Evolutionary conservation across 2,329 filamentous ascomycete species (phyloP).

Genomic region (Apiospora arundinis): DNA sequence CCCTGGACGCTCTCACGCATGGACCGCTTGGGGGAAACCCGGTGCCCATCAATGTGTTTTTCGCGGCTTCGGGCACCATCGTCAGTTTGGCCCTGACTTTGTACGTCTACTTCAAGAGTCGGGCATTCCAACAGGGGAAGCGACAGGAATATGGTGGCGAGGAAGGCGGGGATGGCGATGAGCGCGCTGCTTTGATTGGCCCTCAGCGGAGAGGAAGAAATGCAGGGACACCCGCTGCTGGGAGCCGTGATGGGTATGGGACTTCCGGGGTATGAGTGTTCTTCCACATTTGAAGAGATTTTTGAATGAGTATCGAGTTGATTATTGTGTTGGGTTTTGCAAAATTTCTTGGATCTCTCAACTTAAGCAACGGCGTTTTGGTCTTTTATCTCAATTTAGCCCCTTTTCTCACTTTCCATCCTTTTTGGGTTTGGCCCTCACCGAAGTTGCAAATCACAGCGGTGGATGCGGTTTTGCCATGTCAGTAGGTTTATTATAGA

Average conservation of each 20-base stretch:
- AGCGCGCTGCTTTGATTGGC: background rate
- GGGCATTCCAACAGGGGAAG: slow-evolving; percentile 24
- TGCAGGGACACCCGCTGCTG: background rate
- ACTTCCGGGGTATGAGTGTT: background rate
- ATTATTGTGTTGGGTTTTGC: background rate
- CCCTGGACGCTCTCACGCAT: slow-evolving; percentile 72
- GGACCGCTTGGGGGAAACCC: slow-evolving; percentile 66
- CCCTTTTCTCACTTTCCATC: no score
- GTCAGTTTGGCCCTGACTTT: slow-evolving; percentile 53
- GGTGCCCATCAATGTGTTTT: slow-evolving; percentile 65
- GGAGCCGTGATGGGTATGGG: background rate
- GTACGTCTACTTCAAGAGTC: slow-evolving; percentile 29
- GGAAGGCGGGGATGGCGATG: background rate
- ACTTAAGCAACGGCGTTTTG: background rate
- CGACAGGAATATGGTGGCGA: background rate
- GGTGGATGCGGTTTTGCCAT: no score
- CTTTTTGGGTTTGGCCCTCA: no score
- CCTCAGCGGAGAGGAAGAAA: background rate
- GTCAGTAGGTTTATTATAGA: no score
- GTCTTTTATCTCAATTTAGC: no score
- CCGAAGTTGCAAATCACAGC: no score
- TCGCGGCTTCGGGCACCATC: slow-evolving; percentile 59
- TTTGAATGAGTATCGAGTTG: no score
- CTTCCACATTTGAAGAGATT: no score
- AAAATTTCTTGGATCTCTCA: background rate